Percentiles rank a stretch among this genome's conserved stretches.
Evolutionary conservation across 176 grass and related monocot genomes (phyloP).

Genomic region (Typha latifolia): DNA sequence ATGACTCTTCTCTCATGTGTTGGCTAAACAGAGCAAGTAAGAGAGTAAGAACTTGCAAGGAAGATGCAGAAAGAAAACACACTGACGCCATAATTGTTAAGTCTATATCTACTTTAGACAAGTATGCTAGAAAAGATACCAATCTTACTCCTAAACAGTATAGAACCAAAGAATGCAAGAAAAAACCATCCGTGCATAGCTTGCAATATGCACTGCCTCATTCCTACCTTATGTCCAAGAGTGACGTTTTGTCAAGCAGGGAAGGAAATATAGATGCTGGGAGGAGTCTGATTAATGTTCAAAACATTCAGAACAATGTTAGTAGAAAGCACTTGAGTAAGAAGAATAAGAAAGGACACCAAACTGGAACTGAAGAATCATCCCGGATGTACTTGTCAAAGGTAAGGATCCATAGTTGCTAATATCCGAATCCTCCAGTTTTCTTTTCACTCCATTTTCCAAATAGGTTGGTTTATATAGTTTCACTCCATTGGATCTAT

Average conservation of each 20-base stretch:
- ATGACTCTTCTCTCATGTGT: constrained; percentile 51
- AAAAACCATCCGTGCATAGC: constrained; percentile 4
- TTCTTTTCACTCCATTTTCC: too few species aligned
- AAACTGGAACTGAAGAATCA: constrained; percentile 10
- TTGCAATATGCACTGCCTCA: background rate
- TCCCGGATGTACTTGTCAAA: constrained; percentile 21
- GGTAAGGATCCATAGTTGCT: constrained; percentile 4
- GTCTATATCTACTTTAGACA: constrained; percentile 17
- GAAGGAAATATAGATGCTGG: constrained; percentile 17
- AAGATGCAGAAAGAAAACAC: constrained; percentile 24
- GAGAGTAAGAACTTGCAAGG: constrained; percentile 36
- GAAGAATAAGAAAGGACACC: constrained; percentile 9
- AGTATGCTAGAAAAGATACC: constrained; percentile 10
- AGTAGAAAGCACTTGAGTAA: constrained; percentile 15
- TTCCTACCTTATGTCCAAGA: constrained; percentile 1
- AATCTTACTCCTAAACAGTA: constrained; percentile 1
- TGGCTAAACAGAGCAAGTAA: constrained; percentile 47
- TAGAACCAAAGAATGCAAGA: background rate
- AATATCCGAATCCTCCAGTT: background rate
- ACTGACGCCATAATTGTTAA: constrained; percentile 26
- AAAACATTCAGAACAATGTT: constrained; percentile 10
- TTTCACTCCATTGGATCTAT: background rate
- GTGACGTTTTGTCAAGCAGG: constrained; percentile 23
- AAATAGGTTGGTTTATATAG: background rate
- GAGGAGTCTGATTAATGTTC: constrained; percentile 10